phyloP scores from a whole-genome alignment of 2,329 filamentous ascomycete species.

The Diaporthe vexans region DNA sequence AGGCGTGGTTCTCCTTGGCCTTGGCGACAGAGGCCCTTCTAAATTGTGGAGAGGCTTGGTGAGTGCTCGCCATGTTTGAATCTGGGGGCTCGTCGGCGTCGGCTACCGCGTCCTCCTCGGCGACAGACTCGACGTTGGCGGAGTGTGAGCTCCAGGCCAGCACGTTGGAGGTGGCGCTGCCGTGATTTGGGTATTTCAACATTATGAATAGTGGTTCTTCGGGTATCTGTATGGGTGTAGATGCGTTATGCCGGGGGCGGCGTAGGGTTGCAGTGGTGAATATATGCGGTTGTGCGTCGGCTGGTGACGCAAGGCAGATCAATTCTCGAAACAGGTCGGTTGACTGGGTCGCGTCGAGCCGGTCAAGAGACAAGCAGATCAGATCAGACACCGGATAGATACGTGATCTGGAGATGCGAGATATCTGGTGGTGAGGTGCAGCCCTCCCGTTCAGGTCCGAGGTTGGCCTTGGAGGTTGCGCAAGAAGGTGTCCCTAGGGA shows the following conservation, averaged over 20 bases:
- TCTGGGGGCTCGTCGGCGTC: constrained; percentile 95
- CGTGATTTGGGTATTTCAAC: constrained; percentile 52
- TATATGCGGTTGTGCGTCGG: constrained; percentile 36
- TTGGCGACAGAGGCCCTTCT: constrained; percentile 61
- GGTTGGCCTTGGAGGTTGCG: constrained; percentile 42
- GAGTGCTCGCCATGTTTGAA: constrained; percentile 48
- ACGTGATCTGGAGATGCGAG: constrained; percentile 16
- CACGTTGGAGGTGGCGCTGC: constrained; percentile 57
- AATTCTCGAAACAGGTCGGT: constrained; percentile 33
- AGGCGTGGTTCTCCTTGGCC: constrained; percentile 75
- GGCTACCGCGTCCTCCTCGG: constrained; percentile 74
- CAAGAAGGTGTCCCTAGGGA: constrained; percentile 60
- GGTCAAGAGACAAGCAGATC: constrained; percentile 9
- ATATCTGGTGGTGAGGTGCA: constrained; percentile 31
- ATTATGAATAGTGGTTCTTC: constrained; percentile 41
- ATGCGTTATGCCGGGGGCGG: constrained; percentile 28
- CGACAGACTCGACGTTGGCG: constrained; percentile 57
- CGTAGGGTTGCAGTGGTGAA: constrained; percentile 31
- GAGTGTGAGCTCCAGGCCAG: constrained; percentile 61
- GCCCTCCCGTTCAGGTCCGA: constrained; percentile 38
- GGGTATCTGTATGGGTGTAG: constrained; percentile 20
- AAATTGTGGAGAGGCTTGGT: constrained; percentile 54
- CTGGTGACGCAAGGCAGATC: constrained; percentile 23
- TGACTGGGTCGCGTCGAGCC: constrained; percentile 29
- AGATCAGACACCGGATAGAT: constrained; percentile 23